Evolutionary conservation across 1,284 basidiomycete genomes (phyloP).

Genomic region (Leccinum subrobustum): DNA sequence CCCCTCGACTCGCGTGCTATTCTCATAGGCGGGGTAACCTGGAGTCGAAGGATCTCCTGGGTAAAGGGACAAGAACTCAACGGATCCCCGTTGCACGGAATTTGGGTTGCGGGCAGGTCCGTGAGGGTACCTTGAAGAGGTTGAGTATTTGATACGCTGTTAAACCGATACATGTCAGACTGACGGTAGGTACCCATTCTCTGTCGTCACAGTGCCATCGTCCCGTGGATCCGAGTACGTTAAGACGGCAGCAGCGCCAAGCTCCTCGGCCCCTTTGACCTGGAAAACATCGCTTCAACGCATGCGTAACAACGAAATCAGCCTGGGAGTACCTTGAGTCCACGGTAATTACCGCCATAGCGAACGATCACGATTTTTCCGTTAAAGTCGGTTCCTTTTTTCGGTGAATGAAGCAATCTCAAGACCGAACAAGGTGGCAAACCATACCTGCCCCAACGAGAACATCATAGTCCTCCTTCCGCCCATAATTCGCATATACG

Average conservation of each 20-base stretch:
- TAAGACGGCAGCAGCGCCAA: constrained; percentile 57
- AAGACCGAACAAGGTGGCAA: not conserved
- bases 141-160: not conserved
- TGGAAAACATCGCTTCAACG: constrained; percentile 25
- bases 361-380: constrained; percentile 72
- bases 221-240: constrained; percentile 78
- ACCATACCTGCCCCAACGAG: constrained; percentile 20
- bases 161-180: not conserved
- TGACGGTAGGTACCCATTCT: constrained; percentile 54
- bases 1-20: constrained; percentile 62
- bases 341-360: constrained; percentile 70
- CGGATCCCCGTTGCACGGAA: constrained; percentile 71
- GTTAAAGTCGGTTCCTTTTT: constrained; percentile 42
- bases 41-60: constrained; percentile 74
- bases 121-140: constrained; percentile 46
- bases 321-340: constrained; percentile 49
- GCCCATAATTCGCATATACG: constrained; percentile 68
- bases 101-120: constrained; percentile 76
- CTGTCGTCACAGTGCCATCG: constrained; percentile 67
- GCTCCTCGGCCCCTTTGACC: constrained; percentile 67
- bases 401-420: not conserved
- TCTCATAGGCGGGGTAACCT: constrained; percentile 70
- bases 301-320: not conserved
- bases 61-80: constrained; percentile 70
- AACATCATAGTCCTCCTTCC: constrained; percentile 44